phyloP scores from a whole-genome alignment of 345 rosid genomes.

The Euphorbia tirucalli region DNA sequence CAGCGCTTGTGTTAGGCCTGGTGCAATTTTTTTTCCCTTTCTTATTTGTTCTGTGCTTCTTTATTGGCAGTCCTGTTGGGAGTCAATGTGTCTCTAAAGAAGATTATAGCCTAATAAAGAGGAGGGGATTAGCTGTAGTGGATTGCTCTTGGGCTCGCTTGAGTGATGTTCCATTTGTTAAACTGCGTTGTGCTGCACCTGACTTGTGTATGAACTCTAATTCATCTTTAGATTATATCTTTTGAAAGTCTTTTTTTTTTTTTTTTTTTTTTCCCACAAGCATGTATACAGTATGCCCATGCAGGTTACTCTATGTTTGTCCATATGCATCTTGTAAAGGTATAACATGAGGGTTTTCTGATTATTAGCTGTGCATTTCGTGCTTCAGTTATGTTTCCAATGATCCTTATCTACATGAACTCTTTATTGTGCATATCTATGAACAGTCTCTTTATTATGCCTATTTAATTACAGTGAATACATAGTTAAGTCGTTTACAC shows the following conservation, averaged over 20 bases:
- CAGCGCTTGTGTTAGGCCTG: neutral
- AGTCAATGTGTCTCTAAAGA: slow-evolving; percentile 81
- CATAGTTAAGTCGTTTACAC: too few relatives aligned
- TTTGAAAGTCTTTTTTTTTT: neutral
- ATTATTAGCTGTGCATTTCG: neutral
- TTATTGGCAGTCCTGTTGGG: slow-evolving; percentile 78
- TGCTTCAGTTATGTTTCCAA: slow-evolving; percentile 1
- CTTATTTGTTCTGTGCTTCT: slow-evolving; percentile 12
- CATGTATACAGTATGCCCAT: neutral
- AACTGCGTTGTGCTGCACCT: slow-evolving; percentile 87
- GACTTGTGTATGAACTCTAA: slow-evolving; percentile 68
- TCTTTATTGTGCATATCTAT: neutral
- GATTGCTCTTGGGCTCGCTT: slow-evolving; percentile 99
- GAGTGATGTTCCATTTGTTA: slow-evolving; percentile 87
- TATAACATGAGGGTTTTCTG: neutral
- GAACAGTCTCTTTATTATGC: too few relatives aligned
- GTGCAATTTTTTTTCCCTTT: slow-evolving; percentile 7
- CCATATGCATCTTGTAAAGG: neutral
- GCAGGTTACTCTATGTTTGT: neutral
- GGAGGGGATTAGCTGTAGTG: slow-evolving; percentile 91
- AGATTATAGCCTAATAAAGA: slow-evolving; percentile 66
- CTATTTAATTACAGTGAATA: too few relatives aligned
- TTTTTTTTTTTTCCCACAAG: neutral
- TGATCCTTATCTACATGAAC: neutral
- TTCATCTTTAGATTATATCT: neutral